phyloP scores from a whole-genome alignment of 495 filamentous ascomycete genomes.

The Penicillium malachiteum region DNA sequence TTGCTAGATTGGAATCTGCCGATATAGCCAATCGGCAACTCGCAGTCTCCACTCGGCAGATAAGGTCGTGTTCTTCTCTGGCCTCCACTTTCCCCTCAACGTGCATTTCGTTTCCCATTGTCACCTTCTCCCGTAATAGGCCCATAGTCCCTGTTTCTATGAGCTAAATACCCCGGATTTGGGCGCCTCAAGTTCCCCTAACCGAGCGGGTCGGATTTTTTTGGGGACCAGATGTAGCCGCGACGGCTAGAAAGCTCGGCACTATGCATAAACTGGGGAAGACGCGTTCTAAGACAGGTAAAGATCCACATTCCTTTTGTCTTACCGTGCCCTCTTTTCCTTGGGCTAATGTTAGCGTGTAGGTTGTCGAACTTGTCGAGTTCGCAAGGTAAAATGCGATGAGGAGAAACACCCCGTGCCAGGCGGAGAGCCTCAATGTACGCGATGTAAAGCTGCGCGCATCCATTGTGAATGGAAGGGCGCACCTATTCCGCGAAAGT shows the following conservation, averaged over 20 bases:
- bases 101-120: not conserved
- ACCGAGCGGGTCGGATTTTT: constrained; percentile 1
- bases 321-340: not conserved
- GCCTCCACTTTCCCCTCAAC: constrained; percentile 12
- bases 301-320: constrained; percentile 17
- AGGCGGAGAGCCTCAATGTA: constrained; percentile 33
- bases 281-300: constrained; percentile 36
- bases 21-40: constrained; percentile 1
- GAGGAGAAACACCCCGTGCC: constrained; percentile 27
- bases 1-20: not conserved
- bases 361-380: constrained; percentile 38
- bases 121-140: constrained; percentile 4
- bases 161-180: constrained; percentile 8
- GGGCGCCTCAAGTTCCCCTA: not conserved
- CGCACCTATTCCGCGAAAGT: constrained; percentile 26
- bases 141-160: not conserved
- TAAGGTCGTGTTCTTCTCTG: constrained; percentile 9
- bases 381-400: constrained; percentile 38
- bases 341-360: not conserved
- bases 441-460: constrained; percentile 25
- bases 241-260: constrained; percentile 1
- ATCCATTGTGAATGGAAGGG: constrained; percentile 35
- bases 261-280: constrained; percentile 29
- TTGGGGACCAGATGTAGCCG: constrained; percentile 8
- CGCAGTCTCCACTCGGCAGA: constrained; percentile 16